Percentiles rank a stretch among this genome's conserved stretches.
Conservation (phyloP, 2,329 filamentous ascomycete genomes). For the Tolypocladium capitatum region DNA sequence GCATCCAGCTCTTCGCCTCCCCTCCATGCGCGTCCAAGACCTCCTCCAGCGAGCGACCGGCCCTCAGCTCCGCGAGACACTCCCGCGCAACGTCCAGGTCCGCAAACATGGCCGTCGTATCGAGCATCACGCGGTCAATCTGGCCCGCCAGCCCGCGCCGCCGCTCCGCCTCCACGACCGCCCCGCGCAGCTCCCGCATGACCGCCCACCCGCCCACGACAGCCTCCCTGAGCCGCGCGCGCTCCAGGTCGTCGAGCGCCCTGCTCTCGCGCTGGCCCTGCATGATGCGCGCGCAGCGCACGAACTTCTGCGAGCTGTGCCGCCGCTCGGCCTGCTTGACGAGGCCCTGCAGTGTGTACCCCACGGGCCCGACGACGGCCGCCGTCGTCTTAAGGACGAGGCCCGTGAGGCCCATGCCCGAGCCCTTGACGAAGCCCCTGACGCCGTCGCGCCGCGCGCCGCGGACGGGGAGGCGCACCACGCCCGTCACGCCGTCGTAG, state of each 20-base stretch:
- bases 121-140: slow-evolving; percentile 14
- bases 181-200: slow-evolving; percentile 17
- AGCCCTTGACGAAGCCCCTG: slow-evolving; percentile 34
- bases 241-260: slow-evolving; percentile 20
- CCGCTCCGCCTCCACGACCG: slow-evolving; percentile 11
- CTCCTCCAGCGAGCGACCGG: slow-evolving; percentile 24
- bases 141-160: slow-evolving; percentile 26
- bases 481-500: slow-evolving; percentile 51
- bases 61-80: slow-evolving; percentile 29
- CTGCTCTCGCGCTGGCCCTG: slow-evolving; percentile 39
- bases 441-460: slow-evolving; percentile 42
- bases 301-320: slow-evolving; percentile 36
- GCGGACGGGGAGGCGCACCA: slow-evolving; percentile 44
- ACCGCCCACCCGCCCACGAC: slow-evolving; percentile 19
- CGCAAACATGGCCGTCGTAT: slow-evolving; percentile 28
- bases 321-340: slow-evolving; percentile 44
- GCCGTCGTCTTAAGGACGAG: slow-evolving; percentile 52
- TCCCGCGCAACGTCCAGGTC: slow-evolving; percentile 32
- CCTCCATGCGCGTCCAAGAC: slow-evolving; percentile 5
- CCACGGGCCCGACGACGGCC: slow-evolving; percentile 45
- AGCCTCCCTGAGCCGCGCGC: slow-evolving; percentile 12
- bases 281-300: slow-evolving; percentile 44
- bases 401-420: slow-evolving; percentile 50
- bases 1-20: not conserved
- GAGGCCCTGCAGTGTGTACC: slow-evolving; percentile 51